These are phyloP conservation scores for Penicillium pulvis DNA, from an alignment of 495 filamentous ascomycete species.

Conservation along the genomic window DNA sequence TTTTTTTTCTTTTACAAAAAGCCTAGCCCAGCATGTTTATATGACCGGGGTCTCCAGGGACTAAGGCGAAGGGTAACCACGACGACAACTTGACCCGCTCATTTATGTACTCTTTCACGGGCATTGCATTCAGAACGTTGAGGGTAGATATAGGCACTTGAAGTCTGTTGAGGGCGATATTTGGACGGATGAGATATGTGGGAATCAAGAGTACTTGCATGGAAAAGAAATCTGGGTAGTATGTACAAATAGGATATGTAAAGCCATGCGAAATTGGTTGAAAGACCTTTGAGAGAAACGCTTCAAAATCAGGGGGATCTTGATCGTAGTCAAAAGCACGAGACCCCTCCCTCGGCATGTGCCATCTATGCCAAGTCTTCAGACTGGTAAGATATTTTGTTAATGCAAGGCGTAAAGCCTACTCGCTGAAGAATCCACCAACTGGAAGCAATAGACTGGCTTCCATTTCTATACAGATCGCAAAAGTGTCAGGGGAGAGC, in stretches of 20 bases:
- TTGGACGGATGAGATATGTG: not conserved
- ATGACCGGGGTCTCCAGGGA: too few species aligned
- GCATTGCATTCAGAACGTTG: too few species aligned
- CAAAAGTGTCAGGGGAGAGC: slow-evolving; percentile 4
- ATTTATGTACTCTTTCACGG: too few species aligned
- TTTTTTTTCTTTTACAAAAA: too few species aligned
- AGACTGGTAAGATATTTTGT: slow-evolving; percentile 13
- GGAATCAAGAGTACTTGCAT: not conserved
- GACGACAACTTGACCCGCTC: too few species aligned
- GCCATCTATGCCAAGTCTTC: slow-evolving; percentile 23
- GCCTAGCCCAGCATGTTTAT: too few species aligned
- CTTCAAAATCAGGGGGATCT: slow-evolving; percentile 5
- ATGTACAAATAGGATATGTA: slow-evolving; percentile 12
- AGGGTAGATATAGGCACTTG: too few species aligned
- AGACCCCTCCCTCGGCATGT: slow-evolving; percentile 13
- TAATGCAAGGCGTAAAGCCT: slow-evolving; percentile 18
- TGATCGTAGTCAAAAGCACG: not conserved
- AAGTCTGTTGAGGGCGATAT: too few species aligned
- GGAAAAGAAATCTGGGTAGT: slow-evolving; percentile 4
- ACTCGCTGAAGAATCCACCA: slow-evolving; percentile 19
- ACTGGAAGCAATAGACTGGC: slow-evolving; percentile 11
- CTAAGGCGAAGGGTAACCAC: too few species aligned
- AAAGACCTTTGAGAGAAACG: slow-evolving; percentile 4
- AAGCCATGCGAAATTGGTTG: slow-evolving; percentile 15
- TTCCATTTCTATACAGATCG: slow-evolving; percentile 27